Evolutionary conservation across 2,329 filamentous ascomycete genomes (phyloP).

Genomic region (Pyrenophora graminea): DNA sequence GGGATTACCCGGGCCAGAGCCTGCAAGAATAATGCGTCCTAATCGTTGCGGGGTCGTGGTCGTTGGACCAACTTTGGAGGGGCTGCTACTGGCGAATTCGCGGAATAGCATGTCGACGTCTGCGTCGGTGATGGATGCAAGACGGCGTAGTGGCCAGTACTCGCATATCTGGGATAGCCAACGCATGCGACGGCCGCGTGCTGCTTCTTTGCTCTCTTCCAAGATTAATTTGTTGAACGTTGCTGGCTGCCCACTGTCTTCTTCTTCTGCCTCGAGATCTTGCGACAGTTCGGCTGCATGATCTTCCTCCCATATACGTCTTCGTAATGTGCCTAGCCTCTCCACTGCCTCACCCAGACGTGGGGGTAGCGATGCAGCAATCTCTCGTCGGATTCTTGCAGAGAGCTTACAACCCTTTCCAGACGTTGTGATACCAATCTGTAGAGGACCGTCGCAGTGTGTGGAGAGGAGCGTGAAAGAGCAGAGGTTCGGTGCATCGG

Average conservation of each 20-base stretch:
- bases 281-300: constrained; percentile 56
- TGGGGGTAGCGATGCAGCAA: constrained; percentile 76
- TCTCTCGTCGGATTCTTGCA: constrained; percentile 83
- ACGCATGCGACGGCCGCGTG: constrained; percentile 80
- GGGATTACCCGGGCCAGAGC: constrained; percentile 89
- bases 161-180: constrained; percentile 98
- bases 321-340: constrained; percentile 65
- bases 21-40: constrained; percentile 84
- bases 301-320: constrained; percentile 50
- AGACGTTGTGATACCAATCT: constrained; percentile 94
- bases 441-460: constrained; percentile 85
- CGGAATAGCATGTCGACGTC: constrained; percentile 79
- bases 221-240: constrained; percentile 83
- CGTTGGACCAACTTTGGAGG: constrained; percentile 35
- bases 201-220: constrained; percentile 72
- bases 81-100: constrained; percentile 62
- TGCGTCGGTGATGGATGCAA: constrained; percentile 77
- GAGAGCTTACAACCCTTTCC: constrained; percentile 93
- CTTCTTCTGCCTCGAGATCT: constrained; percentile 56
- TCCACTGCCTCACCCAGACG: constrained; percentile 78
- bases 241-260: constrained; percentile 74
- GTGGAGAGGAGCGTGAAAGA: constrained; percentile 89
- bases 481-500: constrained; percentile 83
- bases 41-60: constrained; percentile 33
- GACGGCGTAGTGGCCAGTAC: constrained; percentile 89